phyloP scores from a whole-genome alignment of 805 yeast species.

The Candida nitratophila region DNA sequence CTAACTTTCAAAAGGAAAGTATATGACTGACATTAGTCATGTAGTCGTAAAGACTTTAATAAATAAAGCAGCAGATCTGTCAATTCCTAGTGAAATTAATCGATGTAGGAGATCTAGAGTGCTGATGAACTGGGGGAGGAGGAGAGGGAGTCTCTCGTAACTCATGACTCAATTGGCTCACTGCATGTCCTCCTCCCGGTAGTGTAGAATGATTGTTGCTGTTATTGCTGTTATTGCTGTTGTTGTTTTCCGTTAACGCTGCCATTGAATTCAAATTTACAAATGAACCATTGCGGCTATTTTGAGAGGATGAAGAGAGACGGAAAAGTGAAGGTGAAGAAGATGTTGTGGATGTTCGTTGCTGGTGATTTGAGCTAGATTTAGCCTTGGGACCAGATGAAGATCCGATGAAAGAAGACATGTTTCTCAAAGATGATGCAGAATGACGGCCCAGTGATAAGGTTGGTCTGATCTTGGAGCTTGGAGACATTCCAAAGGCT shows the following conservation, averaged over 20 bases:
- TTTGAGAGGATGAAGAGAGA: not conserved
- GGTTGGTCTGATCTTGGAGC: not conserved
- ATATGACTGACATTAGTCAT: too few relatives aligned
- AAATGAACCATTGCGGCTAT: not conserved
- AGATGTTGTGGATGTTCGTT: not conserved
- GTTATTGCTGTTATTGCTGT: not conserved
- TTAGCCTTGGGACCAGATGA: not conserved
- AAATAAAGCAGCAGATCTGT: too few relatives aligned
- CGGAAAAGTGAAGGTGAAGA: not conserved
- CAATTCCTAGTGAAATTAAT: too few relatives aligned
- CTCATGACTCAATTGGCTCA: not conserved
- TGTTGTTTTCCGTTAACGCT: not conserved
- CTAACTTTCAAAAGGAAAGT: too few relatives aligned
- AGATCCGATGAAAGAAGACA: not conserved
- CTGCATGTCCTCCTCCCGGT: too few relatives aligned
- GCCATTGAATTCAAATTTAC: not conserved
- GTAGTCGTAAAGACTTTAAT: too few relatives aligned
- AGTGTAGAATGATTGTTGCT: too few relatives aligned
- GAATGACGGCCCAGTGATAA: conserved; percentile 1
- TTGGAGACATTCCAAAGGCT: conserved; percentile 3
- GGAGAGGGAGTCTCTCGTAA: not conserved
- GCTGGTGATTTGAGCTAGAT: not conserved
- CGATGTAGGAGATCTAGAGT: not conserved
- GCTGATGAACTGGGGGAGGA: not conserved
- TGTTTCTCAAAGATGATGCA: not conserved